Evolutionary conservation across 2,329 filamentous ascomycete genomes (phyloP), one percentile per base, ranked within the genome.

Genomic region (Fusarium nisikadoi): DNA sequence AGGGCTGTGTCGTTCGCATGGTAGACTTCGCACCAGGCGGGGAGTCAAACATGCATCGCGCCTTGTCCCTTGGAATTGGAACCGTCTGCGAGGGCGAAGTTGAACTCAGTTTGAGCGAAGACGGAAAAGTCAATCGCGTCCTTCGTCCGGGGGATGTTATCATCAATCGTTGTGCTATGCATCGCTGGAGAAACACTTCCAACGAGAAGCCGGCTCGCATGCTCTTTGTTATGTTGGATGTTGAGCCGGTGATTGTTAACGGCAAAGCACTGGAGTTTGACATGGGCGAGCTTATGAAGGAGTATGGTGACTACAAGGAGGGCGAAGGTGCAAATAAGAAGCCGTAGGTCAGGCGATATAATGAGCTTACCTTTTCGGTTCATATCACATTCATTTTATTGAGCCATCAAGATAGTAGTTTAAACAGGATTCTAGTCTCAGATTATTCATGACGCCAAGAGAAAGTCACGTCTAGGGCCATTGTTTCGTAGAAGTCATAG

Each of bases 371-470:
- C 19, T 7, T 20, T 23, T 41, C 8, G 39, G 39, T 3, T 42
- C 17, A 42, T 42, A 3, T 17, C 0, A 43, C 17, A 9, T 4
- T 6, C 8, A 13, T 12, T 29, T 5, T 11, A n/a, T 46, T 8
- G 1, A 25, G 14, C 10, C 10, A 43, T 43, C 6, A 12, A 17
- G 10, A 6, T 25, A 9, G 5, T 12, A 42, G 10, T 10, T 42
- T 11, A 17, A 19, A 20, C 0, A 11, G 19, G 8, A 8, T 3
- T 5, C 6, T 11, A 2, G 27, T 16, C 13, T 8, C 0, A n/a
- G 6, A 47, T 6, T 17, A 6, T 47, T n/a, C 9, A n/a, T 17
- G 8, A 2, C 4, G 1, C 3, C 9, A 17, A 2, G 4, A n/a
- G 2, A n/a, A 4, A 16, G n/a, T 20, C 10, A 20, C 4, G 6